These are phyloP conservation scores for Madurella mycetomatis DNA, from an alignment of 2,329 filamentous ascomycete genomes.

Conservation along the genomic window DNA sequence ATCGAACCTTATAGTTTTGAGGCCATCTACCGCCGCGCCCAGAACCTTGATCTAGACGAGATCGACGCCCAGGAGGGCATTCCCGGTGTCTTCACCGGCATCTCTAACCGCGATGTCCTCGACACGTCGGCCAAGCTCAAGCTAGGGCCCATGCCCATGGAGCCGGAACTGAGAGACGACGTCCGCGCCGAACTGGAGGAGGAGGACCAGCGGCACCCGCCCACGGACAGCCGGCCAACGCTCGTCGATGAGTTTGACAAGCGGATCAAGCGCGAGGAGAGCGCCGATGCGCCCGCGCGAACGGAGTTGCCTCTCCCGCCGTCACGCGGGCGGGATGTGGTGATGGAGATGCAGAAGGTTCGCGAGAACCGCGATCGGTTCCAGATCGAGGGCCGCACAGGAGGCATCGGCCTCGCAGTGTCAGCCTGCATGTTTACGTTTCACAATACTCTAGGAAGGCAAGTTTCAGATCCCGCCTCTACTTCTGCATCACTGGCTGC, in stretches of 20 bases:
- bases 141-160: slow-evolving; percentile 79
- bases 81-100: slow-evolving; percentile 57
- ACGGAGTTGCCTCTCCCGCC: slow-evolving; percentile 81
- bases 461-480: slow-evolving; percentile 32
- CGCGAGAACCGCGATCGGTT: slow-evolving; percentile 91
- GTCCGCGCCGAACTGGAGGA: slow-evolving; percentile 83
- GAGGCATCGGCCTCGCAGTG: slow-evolving; percentile 75
- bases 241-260: slow-evolving; percentile 85
- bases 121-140: slow-evolving; percentile 58
- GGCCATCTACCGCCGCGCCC: slow-evolving; percentile 52
- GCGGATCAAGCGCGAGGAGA: slow-evolving; percentile 84
- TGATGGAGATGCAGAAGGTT: slow-evolving; percentile 90
- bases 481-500: background rate
- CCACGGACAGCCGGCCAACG: slow-evolving; percentile 63
- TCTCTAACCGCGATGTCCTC: slow-evolving; percentile 57
- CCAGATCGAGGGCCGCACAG: slow-evolving; percentile 77
- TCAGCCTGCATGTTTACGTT: slow-evolving; percentile 98
- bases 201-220: slow-evolving; percentile 73
- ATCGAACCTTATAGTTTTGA: slow-evolving; percentile 62
- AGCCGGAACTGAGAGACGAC: slow-evolving; percentile 75
- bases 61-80: slow-evolving; percentile 62
- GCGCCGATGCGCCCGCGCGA: slow-evolving; percentile 73
- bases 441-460: slow-evolving; percentile 92
- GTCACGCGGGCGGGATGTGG: slow-evolving; percentile 82
- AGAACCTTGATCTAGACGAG: slow-evolving; percentile 59